Percentiles rank a stretch among this genome's conserved stretches.
Conservation (phyloP, 768 basidiomycete species). For the Pleurotus ostreatus region DNA sequence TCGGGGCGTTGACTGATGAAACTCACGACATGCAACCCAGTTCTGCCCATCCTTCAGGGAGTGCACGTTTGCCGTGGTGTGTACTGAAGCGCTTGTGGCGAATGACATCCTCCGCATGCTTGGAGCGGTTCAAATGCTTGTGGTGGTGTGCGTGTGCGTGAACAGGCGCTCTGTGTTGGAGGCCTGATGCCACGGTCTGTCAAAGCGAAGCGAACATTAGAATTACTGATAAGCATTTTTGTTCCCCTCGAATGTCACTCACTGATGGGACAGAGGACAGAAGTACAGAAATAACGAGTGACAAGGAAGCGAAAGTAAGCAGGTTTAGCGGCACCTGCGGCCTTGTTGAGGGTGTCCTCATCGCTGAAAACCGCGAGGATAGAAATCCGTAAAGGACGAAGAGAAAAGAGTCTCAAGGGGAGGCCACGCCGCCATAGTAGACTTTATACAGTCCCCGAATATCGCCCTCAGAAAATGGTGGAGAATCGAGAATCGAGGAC, state of each 20-base stretch:
- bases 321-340: slow-evolving; percentile 7
- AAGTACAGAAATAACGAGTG: slow-evolving; percentile 3
- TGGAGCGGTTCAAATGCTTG: slow-evolving; percentile 1
- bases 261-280: slow-evolving; percentile 2
- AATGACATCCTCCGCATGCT: neutral
- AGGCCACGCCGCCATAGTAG: neutral
- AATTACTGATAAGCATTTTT: neutral
- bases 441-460: slow-evolving; percentile 3
- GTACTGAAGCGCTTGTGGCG: neutral
- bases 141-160: slow-evolving; percentile 3
- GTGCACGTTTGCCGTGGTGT: neutral
- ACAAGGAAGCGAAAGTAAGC: slow-evolving; percentile 6
- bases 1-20: too few species aligned
- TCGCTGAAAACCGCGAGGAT: neutral
- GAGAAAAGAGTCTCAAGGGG: slow-evolving; percentile 6
- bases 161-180: neutral
- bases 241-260: neutral
- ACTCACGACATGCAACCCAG: slow-evolving; percentile 6
- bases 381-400: neutral
- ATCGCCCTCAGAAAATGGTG: neutral
- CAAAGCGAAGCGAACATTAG: neutral
- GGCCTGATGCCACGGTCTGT: slow-evolving; percentile 6
- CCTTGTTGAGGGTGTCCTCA: slow-evolving; percentile 3
- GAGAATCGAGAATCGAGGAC: too few species aligned
- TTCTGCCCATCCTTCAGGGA: slow-evolving; percentile 3